Conservation (phyloP, 1,139 yeast genomes). For the Debaryomyces psychrophilus region DNA sequence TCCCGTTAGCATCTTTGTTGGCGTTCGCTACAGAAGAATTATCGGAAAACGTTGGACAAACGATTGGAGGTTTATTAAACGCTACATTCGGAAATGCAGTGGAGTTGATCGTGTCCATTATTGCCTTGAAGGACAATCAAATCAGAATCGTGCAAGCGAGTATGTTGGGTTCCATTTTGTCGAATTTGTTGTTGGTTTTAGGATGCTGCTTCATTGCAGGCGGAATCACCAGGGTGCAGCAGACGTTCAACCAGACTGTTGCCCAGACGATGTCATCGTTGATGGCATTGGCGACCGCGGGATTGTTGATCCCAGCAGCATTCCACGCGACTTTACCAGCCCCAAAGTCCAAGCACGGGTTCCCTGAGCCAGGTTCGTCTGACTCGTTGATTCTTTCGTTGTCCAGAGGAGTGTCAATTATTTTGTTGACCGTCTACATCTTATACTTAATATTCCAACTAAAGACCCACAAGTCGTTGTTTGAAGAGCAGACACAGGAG, state of each 20-base stretch:
- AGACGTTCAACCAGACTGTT: conserved; percentile 89
- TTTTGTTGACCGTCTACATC: conserved; percentile 75
- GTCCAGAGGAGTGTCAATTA: conserved; percentile 85
- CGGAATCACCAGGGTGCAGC: conserved; percentile 84
- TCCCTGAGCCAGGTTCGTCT: conserved; percentile 44
- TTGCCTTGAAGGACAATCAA: conserved; percentile 84
- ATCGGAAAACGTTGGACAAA: conserved; percentile 82
- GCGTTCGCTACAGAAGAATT: conserved; percentile 94
- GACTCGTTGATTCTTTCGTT: conserved; percentile 65
- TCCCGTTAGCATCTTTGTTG: conserved; percentile 87
- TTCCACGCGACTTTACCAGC: conserved; percentile 81
- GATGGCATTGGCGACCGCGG: conserved; percentile 87
- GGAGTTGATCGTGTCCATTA: conserved; percentile 89
- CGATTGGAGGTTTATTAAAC: conserved; percentile 88
- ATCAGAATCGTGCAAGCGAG: conserved; percentile 94
- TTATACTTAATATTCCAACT: conserved; percentile 85
- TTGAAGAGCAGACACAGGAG: conserved; percentile 45
- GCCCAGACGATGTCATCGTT: conserved; percentile 97
- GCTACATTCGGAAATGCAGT: conserved; percentile 96
- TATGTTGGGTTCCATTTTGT: conserved; percentile 91
- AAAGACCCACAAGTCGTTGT: conserved; percentile 71
- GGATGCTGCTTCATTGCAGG: conserved; percentile 97
- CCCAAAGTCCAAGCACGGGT: conserved; percentile 38
- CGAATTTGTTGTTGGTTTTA: conserved; percentile 82
- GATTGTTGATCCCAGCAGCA: conserved; percentile 92